Conservation (phyloP, 1,284 basidiomycete species). For the Leccinum holopus region DNA sequence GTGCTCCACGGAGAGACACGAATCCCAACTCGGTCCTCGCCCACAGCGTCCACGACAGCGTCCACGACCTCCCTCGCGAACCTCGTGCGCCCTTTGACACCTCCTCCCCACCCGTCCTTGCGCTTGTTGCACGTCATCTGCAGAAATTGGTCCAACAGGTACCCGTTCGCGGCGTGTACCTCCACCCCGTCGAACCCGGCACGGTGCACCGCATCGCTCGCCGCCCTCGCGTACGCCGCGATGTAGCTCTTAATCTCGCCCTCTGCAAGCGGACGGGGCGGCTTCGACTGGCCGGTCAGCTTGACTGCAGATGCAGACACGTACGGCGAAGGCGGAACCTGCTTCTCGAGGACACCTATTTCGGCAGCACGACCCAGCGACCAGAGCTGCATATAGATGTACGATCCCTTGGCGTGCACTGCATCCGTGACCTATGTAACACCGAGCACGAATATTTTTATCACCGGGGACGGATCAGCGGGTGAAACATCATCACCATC, state of each 20-base stretch:
- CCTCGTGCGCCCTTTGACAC: slow-evolving; percentile 46
- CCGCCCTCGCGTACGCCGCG: slow-evolving; percentile 20
- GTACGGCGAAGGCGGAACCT: slow-evolving; percentile 28
- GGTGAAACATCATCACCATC: neutral
- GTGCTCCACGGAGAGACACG: slow-evolving; percentile 54
- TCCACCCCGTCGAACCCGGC: slow-evolving; percentile 33
- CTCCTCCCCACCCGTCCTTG: slow-evolving; percentile 57
- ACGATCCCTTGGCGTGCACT: slow-evolving; percentile 43
- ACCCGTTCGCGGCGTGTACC: slow-evolving; percentile 15
- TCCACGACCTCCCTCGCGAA: slow-evolving; percentile 42
- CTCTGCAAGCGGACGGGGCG: slow-evolving; percentile 36
- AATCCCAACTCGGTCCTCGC: slow-evolving; percentile 44
- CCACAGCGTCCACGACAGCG: slow-evolving; percentile 29
- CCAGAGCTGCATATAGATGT: slow-evolving; percentile 46
- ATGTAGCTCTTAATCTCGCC: slow-evolving; percentile 31
- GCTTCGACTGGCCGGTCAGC: slow-evolving; percentile 20
- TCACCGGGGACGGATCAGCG: neutral
- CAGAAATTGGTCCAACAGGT: slow-evolving; percentile 33
- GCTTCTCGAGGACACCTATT: slow-evolving; percentile 18
- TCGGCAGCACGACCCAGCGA: slow-evolving; percentile 40
- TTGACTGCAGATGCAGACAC: slow-evolving; percentile 44
- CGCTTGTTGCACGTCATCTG: slow-evolving; percentile 39
- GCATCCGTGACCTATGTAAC: slow-evolving; percentile 32
- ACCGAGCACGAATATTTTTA: neutral
- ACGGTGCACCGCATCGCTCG: slow-evolving; percentile 22